phyloP scores from a whole-genome alignment of 768 basidiomycete species.

The Gyrodon lividus region DNA sequence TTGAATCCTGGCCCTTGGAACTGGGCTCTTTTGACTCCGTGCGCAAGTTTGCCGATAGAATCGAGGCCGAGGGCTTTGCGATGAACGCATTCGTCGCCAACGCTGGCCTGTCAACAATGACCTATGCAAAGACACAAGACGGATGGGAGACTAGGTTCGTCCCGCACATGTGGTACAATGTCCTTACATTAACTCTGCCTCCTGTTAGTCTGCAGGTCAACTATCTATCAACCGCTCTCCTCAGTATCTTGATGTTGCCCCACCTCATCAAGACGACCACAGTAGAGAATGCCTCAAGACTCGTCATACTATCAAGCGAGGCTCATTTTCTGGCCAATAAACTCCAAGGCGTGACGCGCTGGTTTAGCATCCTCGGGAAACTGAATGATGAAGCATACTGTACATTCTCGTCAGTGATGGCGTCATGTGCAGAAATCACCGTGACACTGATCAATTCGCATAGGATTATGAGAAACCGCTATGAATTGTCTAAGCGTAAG shows the following conservation, averaged over 20 bases:
- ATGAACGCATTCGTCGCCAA: slow-evolving; percentile 33
- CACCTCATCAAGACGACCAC: slow-evolving; percentile 31
- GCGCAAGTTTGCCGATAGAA: slow-evolving; percentile 29
- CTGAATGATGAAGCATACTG: slow-evolving; percentile 30
- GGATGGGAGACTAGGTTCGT: slow-evolving; percentile 39
- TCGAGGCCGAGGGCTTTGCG: slow-evolving; percentile 26
- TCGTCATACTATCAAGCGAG: slow-evolving; percentile 34
- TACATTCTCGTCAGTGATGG: slow-evolving; percentile 20
- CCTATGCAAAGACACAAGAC: slow-evolving; percentile 29
- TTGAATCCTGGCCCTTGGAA: slow-evolving; percentile 36
- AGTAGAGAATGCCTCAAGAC: slow-evolving; percentile 20
- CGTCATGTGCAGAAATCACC: neutral
- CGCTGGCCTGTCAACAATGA: slow-evolving; percentile 21
- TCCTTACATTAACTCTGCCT: neutral
- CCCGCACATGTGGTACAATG: no score
- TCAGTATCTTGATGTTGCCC: slow-evolving; percentile 37
- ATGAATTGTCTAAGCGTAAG: no score
- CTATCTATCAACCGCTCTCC: slow-evolving; percentile 35
- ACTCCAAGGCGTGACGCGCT: slow-evolving; percentile 12
- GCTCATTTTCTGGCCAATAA: slow-evolving; percentile 18
- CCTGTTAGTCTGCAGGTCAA: slow-evolving; percentile 33
- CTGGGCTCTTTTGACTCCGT: slow-evolving; percentile 32
- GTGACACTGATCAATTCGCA: neutral
- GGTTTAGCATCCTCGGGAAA: slow-evolving; percentile 27
- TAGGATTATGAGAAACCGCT: no score